These are phyloP conservation scores for Flammula alnicola DNA, from an alignment of 1,284 basidiomycete species.

Conservation along the genomic window DNA sequence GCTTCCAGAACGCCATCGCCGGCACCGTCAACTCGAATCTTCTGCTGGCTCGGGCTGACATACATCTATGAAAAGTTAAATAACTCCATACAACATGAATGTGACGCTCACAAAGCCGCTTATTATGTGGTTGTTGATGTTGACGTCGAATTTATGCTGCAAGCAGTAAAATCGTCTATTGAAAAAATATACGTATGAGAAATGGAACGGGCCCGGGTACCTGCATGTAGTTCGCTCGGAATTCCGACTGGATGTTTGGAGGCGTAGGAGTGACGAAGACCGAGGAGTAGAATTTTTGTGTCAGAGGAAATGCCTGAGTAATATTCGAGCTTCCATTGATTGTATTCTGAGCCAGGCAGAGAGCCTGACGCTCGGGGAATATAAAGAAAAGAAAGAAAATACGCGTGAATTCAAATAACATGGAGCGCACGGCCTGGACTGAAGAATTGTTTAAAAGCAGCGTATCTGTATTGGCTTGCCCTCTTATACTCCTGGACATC, in stretches of 20 bases:
- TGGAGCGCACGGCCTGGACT: no score
- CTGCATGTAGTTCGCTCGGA: slow-evolving; percentile 25
- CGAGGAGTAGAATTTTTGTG: slow-evolving; percentile 20
- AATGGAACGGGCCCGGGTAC: background rate
- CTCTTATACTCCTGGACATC: no score
- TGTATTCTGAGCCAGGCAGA: background rate
- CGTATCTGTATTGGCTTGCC: no score
- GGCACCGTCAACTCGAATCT: slow-evolving; percentile 31
- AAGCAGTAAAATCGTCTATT: no score
- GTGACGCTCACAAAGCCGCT: slow-evolving; percentile 19
- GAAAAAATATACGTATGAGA: no score
- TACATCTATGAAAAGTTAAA: slow-evolving; percentile 26
- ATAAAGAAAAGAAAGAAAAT: no score
- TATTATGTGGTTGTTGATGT: slow-evolving; percentile 21
- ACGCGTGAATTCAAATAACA: no score
- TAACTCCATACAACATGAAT: background rate
- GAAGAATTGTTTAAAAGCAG: no score
- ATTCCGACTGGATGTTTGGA: slow-evolving; percentile 22
- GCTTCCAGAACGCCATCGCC: slow-evolving; percentile 26
- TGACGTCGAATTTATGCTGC: slow-evolving; percentile 25
- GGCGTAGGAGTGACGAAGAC: slow-evolving; percentile 18
- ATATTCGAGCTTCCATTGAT: background rate
- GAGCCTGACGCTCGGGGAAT: no score
- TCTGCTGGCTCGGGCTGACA: slow-evolving; percentile 28
- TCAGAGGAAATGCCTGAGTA: background rate